These are phyloP conservation scores for Gastrodia elata DNA, from an alignment of 106 monocot genomes.

Conservation along the genomic window DNA sequence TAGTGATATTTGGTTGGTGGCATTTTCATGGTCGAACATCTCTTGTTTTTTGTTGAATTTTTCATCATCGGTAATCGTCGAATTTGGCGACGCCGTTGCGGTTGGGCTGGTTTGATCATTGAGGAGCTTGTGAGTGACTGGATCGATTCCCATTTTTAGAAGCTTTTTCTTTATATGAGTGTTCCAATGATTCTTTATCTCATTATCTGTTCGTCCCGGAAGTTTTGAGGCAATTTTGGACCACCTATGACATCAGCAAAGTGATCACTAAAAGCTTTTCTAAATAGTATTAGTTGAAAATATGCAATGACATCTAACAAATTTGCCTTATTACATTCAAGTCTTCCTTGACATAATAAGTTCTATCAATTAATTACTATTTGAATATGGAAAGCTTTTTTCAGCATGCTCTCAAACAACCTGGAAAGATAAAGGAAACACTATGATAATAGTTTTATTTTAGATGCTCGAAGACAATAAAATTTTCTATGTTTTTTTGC, in stretches of 20 bases:
- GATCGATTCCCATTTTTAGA: conserved; percentile 9
- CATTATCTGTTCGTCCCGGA: conserved; percentile 82
- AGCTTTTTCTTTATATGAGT: conserved; percentile 90
- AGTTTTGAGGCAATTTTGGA: conserved; percentile 71
- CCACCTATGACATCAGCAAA: conserved; percentile 35
- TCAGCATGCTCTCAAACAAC: no score
- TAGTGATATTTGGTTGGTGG: background rate
- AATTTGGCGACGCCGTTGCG: background rate
- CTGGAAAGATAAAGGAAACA: no score
- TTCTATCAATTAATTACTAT: no score
- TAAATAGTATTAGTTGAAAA: background rate
- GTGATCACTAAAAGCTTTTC: background rate
- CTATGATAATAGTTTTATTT: no score
- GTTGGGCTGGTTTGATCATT: conserved; percentile 7
- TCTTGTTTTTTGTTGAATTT: background rate
- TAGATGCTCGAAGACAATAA: no score
- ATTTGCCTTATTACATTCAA: background rate
- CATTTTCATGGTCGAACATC: background rate
- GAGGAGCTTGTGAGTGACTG: conserved; percentile 26
- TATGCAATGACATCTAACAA: background rate
- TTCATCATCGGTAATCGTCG: background rate
- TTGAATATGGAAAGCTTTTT: no score
- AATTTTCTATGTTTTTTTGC: no score
- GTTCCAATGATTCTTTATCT: conserved; percentile 92
- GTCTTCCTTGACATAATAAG: no score